These are phyloP conservation scores for Coemansia sp. DNA, from an alignment of 192 early-diverging fungal species.

Conservation along the genomic window DNA sequence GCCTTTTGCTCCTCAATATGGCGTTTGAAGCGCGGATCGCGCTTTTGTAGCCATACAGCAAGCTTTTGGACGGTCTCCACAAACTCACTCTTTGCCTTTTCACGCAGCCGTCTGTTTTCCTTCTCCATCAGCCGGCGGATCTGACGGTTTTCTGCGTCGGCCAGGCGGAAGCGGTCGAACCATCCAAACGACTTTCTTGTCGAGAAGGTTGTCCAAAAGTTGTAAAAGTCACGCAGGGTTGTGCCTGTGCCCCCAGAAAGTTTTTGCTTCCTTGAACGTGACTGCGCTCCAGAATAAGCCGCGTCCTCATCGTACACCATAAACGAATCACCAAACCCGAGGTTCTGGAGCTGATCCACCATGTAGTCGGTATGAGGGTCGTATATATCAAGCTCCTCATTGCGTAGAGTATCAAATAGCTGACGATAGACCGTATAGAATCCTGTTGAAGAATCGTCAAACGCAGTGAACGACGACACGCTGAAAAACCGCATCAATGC, in stretches of 20 bases:
- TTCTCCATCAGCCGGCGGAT: constrained; percentile 85
- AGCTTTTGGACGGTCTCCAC: constrained; percentile 75
- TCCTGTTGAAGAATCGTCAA: constrained; percentile 64
- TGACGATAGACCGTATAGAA: constrained; percentile 82
- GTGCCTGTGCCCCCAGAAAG: constrained; percentile 17
- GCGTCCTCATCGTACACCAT: constrained; percentile 66
- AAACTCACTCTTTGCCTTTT: constrained; percentile 70
- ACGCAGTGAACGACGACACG: constrained; percentile 68
- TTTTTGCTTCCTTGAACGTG: constrained; percentile 7
- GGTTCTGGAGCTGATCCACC: constrained; percentile 31
- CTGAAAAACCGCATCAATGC: constrained; percentile 82
- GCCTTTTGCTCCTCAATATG: constrained; percentile 58
- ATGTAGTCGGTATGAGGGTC: constrained; percentile 21
- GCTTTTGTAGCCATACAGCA: constrained; percentile 75
- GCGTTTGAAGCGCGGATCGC: constrained; percentile 86
- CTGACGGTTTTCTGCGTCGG: constrained; percentile 77
- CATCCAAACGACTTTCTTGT: constrained; percentile 89
- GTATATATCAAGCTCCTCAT: constrained; percentile 67
- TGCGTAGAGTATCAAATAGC: constrained; percentile 74
- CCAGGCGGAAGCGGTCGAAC: constrained; percentile 84
- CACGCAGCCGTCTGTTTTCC: constrained; percentile 85
- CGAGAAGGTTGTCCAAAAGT: constrained; percentile 78
- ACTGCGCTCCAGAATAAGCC: constrained; percentile 20
- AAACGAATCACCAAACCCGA: constrained; percentile 70
- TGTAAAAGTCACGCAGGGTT: constrained; percentile 72